Evolutionary conservation across 192 early-diverging fungal species (phyloP).

Genomic region (Coemansia sp.): DNA sequence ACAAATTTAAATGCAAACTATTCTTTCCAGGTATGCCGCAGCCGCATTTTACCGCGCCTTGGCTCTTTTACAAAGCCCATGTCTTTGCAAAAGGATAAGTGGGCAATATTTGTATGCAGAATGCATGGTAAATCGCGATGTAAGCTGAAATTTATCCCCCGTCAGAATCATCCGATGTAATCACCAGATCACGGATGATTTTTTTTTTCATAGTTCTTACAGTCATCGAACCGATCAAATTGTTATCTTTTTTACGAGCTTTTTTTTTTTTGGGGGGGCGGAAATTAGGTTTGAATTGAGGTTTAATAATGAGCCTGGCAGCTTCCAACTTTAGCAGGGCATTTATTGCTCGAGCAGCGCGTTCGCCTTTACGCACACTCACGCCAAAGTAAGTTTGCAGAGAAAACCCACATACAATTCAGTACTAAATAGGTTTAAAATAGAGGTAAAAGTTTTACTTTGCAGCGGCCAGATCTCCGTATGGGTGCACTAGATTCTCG

Average conservation of each 20-base stretch:
- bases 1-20: neutral
- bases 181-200: too few species aligned
- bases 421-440: neutral
- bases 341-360: slow-evolving; percentile 13
- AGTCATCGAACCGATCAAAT: too few species aligned
- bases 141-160: too few species aligned
- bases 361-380: slow-evolving; percentile 6
- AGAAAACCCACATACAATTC: neutral
- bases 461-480: neutral
- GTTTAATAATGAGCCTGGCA: slow-evolving; percentile 14
- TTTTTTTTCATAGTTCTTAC: too few species aligned
- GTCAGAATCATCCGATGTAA: too few species aligned
- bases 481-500: neutral
- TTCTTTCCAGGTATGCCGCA: neutral
- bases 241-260: neutral
- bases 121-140: too few species aligned
- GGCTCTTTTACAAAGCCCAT: neutral
- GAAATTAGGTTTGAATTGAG: too few species aligned
- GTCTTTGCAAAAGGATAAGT: neutral
- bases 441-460: neutral
- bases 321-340: slow-evolving; percentile 7
- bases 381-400: slow-evolving; percentile 2
- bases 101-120: too few species aligned
- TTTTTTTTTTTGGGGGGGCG: too few species aligned
- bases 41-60: neutral